These are phyloP conservation scores for Pseudogymnoascus sp. DNA, from an alignment of 2,329 filamentous ascomycete species.

Conservation along the genomic window DNA sequence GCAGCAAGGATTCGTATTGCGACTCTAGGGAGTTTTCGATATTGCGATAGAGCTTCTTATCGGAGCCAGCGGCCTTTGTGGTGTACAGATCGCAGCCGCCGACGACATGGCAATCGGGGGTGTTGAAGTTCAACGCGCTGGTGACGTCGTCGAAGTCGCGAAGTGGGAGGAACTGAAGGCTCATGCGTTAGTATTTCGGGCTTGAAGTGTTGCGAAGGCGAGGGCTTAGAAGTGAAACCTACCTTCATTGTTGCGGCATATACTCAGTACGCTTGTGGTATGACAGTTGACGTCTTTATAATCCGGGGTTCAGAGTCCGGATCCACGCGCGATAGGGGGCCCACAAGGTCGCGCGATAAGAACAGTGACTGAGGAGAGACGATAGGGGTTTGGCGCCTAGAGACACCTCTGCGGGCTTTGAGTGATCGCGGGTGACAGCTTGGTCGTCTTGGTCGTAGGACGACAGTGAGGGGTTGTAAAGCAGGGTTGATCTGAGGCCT, in stretches of 20 bases:
- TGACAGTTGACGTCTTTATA: background rate
- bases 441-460: constrained; percentile 18
- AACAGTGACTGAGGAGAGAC: background rate
- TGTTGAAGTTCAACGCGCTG: constrained; percentile 91
- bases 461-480: constrained; percentile 5
- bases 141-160: constrained; percentile 88
- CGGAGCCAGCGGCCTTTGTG: constrained; percentile 87
- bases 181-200: background rate
- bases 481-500: constrained; percentile 24
- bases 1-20: constrained; percentile 81
- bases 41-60: constrained; percentile 95
- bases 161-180: constrained; percentile 75
- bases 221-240: constrained; percentile 25
- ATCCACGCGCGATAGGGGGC: background rate
- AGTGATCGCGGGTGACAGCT: constrained; percentile 9
- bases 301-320: background rate
- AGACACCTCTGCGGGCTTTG: background rate
- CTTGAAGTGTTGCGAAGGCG: background rate
- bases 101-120: constrained; percentile 82
- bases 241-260: constrained; percentile 16
- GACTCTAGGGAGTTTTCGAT: constrained; percentile 89
- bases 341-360: background rate
- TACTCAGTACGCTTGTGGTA: constrained; percentile 22
- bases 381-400: background rate
- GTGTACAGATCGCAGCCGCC: constrained; percentile 96